Evolutionary conservation across 345 rosid species (phyloP), one percentile per base, ranked within the genome.

Genomic region (Turritis glabra): DNA sequence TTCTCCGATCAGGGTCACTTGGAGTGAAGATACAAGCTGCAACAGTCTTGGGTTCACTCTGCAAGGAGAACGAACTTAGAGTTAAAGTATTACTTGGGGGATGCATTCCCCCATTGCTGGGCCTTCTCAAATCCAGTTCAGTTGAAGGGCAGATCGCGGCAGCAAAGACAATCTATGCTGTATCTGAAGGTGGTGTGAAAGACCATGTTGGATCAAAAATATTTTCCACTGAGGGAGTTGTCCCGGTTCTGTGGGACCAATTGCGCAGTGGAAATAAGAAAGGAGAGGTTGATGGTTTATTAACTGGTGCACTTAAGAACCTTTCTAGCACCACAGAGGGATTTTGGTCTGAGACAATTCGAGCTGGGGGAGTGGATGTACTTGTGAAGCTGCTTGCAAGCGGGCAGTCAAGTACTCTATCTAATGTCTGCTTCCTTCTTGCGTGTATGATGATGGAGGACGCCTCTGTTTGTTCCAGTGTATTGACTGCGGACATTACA

Each of bases 161-260:
- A 26, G 98, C 99, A 41, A 92, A 96, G 77, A 96, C 98, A 54
- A 85, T 96, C 64, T 87, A 84, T 81, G 97, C 99, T 37, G 99
- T 96, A 78, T 96, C 98, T 73, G 98, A 90, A 83, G 98, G 88
- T 57, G 99, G 98, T 53, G 87, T 88, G 19, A 92, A 85, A 84
- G 99, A 96, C 82, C 96, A 96, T 69, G 94, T 96, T 82, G 99
- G 99, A 69, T 96, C 97, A 9, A 96, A 96, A 66, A 96, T 96
- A 54, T 96, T 96, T 85, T 96, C 99, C 56, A 96, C 99, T 4
- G 99, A 96, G 87, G 99, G 97, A 78, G 99, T 96, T 74, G 98
- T 96, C 73, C 99, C 98, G 2, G 95, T 78, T 72, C 86, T 92
- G 14, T 96, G 99, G 98, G 90, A 86, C 79, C 90, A 87, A 79